Base-by-base conservation (phyloP, 768 basidiomycete genomes). In the Leccinum subtestaceum region DNA sequence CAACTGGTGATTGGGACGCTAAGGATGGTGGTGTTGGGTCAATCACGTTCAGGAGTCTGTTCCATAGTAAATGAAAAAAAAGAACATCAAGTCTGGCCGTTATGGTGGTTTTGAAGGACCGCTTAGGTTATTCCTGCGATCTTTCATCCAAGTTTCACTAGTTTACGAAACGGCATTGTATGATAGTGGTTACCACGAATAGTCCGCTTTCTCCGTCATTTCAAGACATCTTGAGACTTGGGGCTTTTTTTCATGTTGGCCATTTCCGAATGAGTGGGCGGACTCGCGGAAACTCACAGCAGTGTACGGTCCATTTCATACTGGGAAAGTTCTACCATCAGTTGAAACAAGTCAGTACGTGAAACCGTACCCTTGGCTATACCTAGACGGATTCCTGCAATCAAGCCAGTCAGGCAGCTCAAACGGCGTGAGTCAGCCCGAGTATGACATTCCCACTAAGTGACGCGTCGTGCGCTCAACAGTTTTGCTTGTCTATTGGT, bases 1-100 rank as follows among this genome's bases (percentile, higher is more conserved):
- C 62, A 4, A 31, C 43, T 17, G 52, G 53, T 46, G 58, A 43
- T 11, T 43, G 43, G 43, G 43, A 43, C n/a, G 10, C 34, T 27
- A 50, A 23, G 32, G 58, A 64, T 11, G 58, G 58, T n/a, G 58
- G 58, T n/a, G 58, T 43, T 43, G 40, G 58, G 19, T 40, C 32
- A 8, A 50, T 57, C 13, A 19, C 31, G 48, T 27, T 49, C 27
- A 49, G 23, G 13, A n/a, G 21, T 27, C 25, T 25, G 9, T 10
- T 4, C 47, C 47, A 9, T 25, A 17, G 15, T 15, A 19, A 6
- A 32, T 11, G n/a, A 51, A 29, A 51, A 51, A 31, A 51, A 19
- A 13, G 29, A 25, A 25, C 17, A 49, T 48, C 25, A 27, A 49
- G 13, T 48, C n/a, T 11, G 10, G 11, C 43, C 17, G 19, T 48